Base-by-base conservation (phyloP, 177 flowering plant genomes). In the Telopea speciosissima region DNA sequence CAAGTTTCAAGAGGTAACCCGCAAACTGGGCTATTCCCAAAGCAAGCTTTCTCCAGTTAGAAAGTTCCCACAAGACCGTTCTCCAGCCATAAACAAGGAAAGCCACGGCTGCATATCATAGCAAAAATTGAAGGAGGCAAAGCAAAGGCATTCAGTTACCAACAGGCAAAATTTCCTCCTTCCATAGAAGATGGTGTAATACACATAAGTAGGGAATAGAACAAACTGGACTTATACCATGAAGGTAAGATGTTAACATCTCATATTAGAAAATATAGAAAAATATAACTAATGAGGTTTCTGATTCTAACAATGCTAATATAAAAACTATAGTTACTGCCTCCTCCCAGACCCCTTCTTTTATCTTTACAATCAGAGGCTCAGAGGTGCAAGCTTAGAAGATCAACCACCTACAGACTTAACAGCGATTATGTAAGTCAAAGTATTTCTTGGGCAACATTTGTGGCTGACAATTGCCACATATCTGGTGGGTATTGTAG, bases 81-180 rank as follows among this genome's bases (percentile, higher is more conserved):
- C 92, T 85, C 98, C 98, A 94, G 49, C 93, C 79, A 72, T 94
- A 94, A 54, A 88, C 54, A 24, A 86, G 81, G 68, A 91, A 85
- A 33, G 79, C 81, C 66, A 81, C 62, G 23, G 86, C 98, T 93
- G 97, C 78, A 83, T 68, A 66, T 49, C 14, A 52, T n/a, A 25
- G 26, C 17, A 16, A 19, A 36, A 36, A 5, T 36, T 36, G 23
- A 19, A 36, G n/a, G 5, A 19, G 14, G 33, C n/a, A 65, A 1
- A 21, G 19, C n/a, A 65, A 40, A 36, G 24, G 52, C 1, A 14
- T 58, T 58, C 22, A 58, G 24, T n/a, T 19, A 58, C 22, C 61
- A 19, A 19, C 14, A 21, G 2, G 40, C 40, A 49, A 12, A 44
- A 2, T 44, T 44, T 49, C 13, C 13, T 58, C 61, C 23, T 24